These are phyloP conservation scores for Botrytis byssoidea DNA, from an alignment of 2,329 filamentous ascomycete species.

Conservation along the genomic window DNA sequence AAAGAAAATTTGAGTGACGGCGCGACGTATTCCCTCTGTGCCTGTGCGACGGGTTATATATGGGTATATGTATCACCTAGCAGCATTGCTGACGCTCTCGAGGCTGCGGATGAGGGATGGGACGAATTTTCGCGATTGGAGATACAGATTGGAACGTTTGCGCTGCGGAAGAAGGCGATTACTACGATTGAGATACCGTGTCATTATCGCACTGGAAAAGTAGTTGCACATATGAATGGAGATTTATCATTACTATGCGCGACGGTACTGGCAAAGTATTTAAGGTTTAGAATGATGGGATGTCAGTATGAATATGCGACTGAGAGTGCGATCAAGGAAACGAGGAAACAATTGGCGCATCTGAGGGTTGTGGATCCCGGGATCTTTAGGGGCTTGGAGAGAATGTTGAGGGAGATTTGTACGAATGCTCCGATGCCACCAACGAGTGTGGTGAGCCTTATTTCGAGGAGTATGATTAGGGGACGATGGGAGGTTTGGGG, in stretches of 20 bases:
- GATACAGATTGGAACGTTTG: slow-evolving; percentile 35
- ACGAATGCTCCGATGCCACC: slow-evolving; percentile 35
- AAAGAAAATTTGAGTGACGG: slow-evolving; percentile 31
- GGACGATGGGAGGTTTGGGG: slow-evolving; percentile 32
- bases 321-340: slow-evolving; percentile 30
- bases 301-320: slow-evolving; percentile 35
- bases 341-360: slow-evolving; percentile 23
- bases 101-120: not conserved
- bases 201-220: slow-evolving; percentile 22
- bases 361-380: slow-evolving; percentile 24
- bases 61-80: slow-evolving; percentile 28
- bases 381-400: slow-evolving; percentile 25
- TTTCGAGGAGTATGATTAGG: slow-evolving; percentile 35
- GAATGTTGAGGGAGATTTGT: slow-evolving; percentile 30
- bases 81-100: not conserved
- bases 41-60: slow-evolving; percentile 36
- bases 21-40: slow-evolving; percentile 31
- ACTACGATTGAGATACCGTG: slow-evolving; percentile 33
- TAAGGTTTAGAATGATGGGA: slow-evolving; percentile 32
- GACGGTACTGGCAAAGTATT: slow-evolving; percentile 33
- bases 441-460: slow-evolving; percentile 32
- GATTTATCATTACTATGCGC: slow-evolving; percentile 31
- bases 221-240: slow-evolving; percentile 21
- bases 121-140: slow-evolving; percentile 27
- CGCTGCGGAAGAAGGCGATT: slow-evolving; percentile 31